These are phyloP conservation scores for Kuraishia borneana DNA, from an alignment of 805 yeast species.

Conservation along the genomic window DNA sequence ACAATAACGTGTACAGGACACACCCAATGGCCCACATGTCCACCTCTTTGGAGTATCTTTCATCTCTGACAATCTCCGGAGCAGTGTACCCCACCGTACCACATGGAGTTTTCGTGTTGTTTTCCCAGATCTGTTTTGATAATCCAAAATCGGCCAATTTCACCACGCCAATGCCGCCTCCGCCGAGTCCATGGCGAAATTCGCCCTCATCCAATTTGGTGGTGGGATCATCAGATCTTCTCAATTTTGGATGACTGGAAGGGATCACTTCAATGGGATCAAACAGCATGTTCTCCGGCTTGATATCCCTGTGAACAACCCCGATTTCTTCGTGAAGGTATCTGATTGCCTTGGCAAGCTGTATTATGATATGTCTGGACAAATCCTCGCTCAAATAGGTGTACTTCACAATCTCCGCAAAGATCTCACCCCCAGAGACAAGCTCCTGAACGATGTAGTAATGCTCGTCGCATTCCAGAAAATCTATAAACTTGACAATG, in stretches of 20 bases:
- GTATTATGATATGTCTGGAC: slow-evolving; percentile 50
- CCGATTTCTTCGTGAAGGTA: slow-evolving; percentile 67
- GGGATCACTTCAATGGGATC: slow-evolving; percentile 47
- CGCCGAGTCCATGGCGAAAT: slow-evolving; percentile 72
- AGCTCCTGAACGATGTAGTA: slow-evolving; percentile 66
- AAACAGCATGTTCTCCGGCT: slow-evolving; percentile 68
- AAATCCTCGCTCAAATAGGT: slow-evolving; percentile 59
- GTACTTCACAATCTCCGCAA: slow-evolving; percentile 53
- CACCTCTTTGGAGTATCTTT: slow-evolving; percentile 83
- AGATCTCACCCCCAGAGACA: slow-evolving; percentile 70
- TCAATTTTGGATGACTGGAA: slow-evolving; percentile 20
- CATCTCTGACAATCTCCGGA: slow-evolving; percentile 94
- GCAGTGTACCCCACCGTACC: slow-evolving; percentile 99
- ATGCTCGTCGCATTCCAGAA: slow-evolving; percentile 47
- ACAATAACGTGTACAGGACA: slow-evolving; percentile 81
- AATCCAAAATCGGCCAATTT: slow-evolving; percentile 94
- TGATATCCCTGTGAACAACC: slow-evolving; percentile 74
- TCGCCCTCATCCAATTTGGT: slow-evolving; percentile 80
- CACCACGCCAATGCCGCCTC: slow-evolving; percentile 83
- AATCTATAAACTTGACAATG: slow-evolving; percentile 53
- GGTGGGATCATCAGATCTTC: slow-evolving; percentile 60
- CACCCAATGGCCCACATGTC: slow-evolving; percentile 99
- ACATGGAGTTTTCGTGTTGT: slow-evolving; percentile 92
- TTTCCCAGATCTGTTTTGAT: slow-evolving; percentile 81
- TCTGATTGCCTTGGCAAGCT: slow-evolving; percentile 51